A percentile compares a stretch with the other conserved stretches of the same genome.
Conservation (phyloP, 306 rosid genomes). For the Styphnolobium japonicum region DNA sequence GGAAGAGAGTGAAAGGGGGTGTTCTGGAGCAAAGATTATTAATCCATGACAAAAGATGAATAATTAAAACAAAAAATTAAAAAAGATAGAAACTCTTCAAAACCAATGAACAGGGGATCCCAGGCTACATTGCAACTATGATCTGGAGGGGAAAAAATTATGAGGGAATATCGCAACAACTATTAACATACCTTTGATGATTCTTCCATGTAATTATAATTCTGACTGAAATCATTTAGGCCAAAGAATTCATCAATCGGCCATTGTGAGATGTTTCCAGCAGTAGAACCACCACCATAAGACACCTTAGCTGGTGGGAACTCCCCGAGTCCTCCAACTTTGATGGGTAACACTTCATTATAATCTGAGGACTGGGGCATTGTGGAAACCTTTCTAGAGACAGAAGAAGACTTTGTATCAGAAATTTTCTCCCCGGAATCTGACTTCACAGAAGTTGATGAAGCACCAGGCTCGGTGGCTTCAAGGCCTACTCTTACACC, state of each 20-base stretch:
- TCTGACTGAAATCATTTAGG: slow-evolving; percentile 58
- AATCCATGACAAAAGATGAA: no score
- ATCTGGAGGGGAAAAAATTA: not conserved
- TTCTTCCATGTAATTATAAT: slow-evolving; percentile 63
- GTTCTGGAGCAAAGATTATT: not conserved
- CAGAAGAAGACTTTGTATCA: slow-evolving; percentile 36
- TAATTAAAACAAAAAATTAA: not conserved
- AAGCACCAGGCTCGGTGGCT: slow-evolving; percentile 43
- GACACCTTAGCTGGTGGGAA: slow-evolving; percentile 40
- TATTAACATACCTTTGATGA: slow-evolving; percentile 70
- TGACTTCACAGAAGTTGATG: slow-evolving; percentile 45
- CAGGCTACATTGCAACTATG: not conserved
- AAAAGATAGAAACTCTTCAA: not conserved
- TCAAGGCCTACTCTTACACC: slow-evolving; percentile 71
- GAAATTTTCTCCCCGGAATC: slow-evolving; percentile 45
- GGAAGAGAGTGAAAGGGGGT: not conserved
- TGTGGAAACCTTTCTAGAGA: slow-evolving; percentile 35
- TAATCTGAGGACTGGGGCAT: slow-evolving; percentile 40
- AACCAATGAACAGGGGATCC: not conserved
- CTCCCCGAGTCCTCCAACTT: slow-evolving; percentile 47
- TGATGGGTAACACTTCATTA: slow-evolving; percentile 34
- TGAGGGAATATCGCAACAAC: slow-evolving; percentile 8
- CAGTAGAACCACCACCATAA: slow-evolving; percentile 58
- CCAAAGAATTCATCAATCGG: slow-evolving; percentile 67
- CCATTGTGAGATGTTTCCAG: slow-evolving; percentile 73